These are phyloP conservation scores for Beauveria brongniartii DNA, from an alignment of 2,329 filamentous ascomycete genomes.

Conservation along the genomic window DNA sequence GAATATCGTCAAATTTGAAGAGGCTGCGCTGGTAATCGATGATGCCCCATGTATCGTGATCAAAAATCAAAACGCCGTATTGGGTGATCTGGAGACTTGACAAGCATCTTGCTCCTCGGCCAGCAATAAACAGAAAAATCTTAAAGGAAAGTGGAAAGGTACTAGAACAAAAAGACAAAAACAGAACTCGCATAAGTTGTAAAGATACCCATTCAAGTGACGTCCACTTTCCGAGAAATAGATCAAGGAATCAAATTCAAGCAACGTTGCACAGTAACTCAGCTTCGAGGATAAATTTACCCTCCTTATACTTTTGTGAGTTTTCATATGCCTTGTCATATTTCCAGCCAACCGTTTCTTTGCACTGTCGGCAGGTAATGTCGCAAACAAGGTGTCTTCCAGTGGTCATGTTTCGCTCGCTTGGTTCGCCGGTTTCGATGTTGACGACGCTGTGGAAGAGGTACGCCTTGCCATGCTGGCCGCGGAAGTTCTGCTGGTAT, in stretches of 20 bases:
- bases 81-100: not conserved
- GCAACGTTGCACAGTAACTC: conserved; percentile 78
- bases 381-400: conserved; percentile 91
- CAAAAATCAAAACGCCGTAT: not conserved
- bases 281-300: conserved; percentile 92
- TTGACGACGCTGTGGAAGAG: conserved; percentile 95
- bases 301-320: conserved; percentile 97
- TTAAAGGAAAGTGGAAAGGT: not conserved
- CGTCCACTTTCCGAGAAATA: not conserved
- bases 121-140: not conserved
- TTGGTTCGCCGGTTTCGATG: conserved; percentile 71
- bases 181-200: not conserved
- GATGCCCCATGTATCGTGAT: not conserved
- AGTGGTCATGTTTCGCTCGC: conserved; percentile 96
- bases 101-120: not conserved
- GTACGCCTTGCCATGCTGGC: conserved; percentile 96
- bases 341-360: conserved; percentile 92
- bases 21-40: not conserved
- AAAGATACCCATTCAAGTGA: not conserved
- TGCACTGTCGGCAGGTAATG: conserved; percentile 85
- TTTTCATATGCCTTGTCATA: conserved; percentile 95
- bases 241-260: conserved; percentile 20
- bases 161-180: not conserved
- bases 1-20: not conserved
- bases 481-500: conserved; percentile 78